Evolutionary conservation across 139 green algal species (phyloP).

Genomic region (Coccomyxa sp.): DNA sequence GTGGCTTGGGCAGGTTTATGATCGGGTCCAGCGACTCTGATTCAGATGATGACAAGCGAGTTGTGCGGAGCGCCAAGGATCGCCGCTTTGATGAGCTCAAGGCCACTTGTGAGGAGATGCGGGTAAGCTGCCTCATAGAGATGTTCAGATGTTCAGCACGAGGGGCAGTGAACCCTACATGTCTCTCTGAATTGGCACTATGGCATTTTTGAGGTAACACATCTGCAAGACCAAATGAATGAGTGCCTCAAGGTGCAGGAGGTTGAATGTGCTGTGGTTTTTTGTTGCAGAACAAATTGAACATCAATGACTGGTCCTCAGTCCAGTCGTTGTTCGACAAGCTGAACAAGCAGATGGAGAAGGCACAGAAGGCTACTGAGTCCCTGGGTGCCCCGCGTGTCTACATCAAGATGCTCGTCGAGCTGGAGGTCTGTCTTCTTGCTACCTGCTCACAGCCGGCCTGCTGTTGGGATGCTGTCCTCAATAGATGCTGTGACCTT

Average conservation of each 20-base stretch:
- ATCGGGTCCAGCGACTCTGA: conserved; percentile 70
- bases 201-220: neutral
- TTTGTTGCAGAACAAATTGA: conserved; percentile 86
- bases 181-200: neutral
- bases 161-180: neutral
- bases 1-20: conserved; percentile 52
- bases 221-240: neutral
- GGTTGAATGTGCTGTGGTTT: neutral
- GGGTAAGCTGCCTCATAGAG: conserved; percentile 34
- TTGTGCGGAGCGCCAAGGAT: conserved; percentile 81
- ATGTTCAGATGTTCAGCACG: too few species aligned
- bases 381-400: conserved; percentile 50
- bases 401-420: conserved; percentile 86
- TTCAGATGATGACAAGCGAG: conserved; percentile 71
- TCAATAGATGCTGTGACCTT: too few species aligned
- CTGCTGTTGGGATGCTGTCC: too few species aligned
- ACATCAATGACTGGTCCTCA: conserved; percentile 96
- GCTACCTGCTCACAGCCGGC: too few species aligned
- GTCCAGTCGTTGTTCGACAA: conserved; percentile 94
- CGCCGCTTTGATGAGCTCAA: conserved; percentile 82
- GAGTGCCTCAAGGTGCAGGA: neutral
- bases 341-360: conserved; percentile 98
- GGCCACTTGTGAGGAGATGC: conserved; percentile 80
- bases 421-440: conserved; percentile 84
- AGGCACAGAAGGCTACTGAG: conserved; percentile 52